Evolutionary conservation across 2,329 filamentous ascomycete species (phyloP), one percentile per base, ranked within the genome.

Genomic region (Aspergillus unguis): DNA sequence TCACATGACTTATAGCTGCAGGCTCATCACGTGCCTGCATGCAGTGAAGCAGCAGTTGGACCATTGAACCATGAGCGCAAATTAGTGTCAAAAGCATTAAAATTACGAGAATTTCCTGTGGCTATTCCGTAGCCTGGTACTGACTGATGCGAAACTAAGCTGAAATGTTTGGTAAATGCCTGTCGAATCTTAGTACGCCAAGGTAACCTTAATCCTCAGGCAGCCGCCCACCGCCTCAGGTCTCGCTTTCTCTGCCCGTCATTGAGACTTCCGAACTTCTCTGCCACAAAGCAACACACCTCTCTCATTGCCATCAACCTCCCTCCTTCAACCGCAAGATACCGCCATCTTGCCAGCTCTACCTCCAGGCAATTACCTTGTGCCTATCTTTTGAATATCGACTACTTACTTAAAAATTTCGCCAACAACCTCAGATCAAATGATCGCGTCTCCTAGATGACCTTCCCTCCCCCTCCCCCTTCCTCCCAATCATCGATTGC

Each of bases 361-460:
- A 44, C 54, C 23, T 37, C 31, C 32, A 32, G 32, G 37, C 46
- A 50, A 50, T 60, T 44, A 45, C 31, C 4, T 56, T 33, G 45
- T 42, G 29, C 50, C 23, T 32, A 45, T 54, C 38, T 44, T 49
- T 50, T 47, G 41, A 52, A 40, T 45, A 53, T 31, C 38, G 32
- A 52, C 50, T 40, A 57, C 52, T 51, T 52, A 53, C 53, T 60
- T 56, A 65, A 61, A 17, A 68, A 63, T 69, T 64, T 70, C 66
- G 70, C 64, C 57, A 62, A 64, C 65, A 62, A 65, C 62, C 61
- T 64, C 67, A 70, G 70, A 72, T 75, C 73, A 75, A 76, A 76
- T 77, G 75, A 75, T 75, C 71, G 72, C 71, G 71, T 74, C 71
- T 75, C 75, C 75, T 77, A 79, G 77, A 81, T 81, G 78, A 81